phyloP scores from a whole-genome alignment of 768 basidiomycete species.

The Tricholomella constricta region DNA sequence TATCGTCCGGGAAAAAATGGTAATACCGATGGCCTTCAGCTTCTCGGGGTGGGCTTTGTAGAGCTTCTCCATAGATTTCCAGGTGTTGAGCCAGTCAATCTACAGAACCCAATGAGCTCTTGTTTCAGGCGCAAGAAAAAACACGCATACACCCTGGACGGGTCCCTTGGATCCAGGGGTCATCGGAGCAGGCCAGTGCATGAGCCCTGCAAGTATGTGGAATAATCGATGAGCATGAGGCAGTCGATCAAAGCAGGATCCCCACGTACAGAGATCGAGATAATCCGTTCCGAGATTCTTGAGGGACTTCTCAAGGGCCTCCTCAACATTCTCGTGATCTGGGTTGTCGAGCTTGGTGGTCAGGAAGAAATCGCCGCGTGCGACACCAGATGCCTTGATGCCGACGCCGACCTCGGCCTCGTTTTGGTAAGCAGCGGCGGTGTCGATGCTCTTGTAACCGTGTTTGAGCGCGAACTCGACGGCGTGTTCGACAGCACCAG shows the following conservation, averaged over 20 bases:
- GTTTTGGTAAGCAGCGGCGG: conserved; percentile 70
- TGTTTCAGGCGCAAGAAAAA: neutral
- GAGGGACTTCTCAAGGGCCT: conserved; percentile 71
- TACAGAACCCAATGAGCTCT: conserved; percentile 9
- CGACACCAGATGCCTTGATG: conserved; percentile 72
- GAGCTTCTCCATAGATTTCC: conserved; percentile 75
- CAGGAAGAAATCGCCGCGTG: conserved; percentile 75
- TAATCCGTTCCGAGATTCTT: conserved; percentile 70
- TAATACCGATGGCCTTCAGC: conserved; percentile 71
- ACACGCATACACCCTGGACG: conserved; percentile 43
- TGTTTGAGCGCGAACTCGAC: conserved; percentile 72
- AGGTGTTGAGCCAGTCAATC: conserved; percentile 73
- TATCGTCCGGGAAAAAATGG: neutral
- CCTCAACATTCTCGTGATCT: conserved; percentile 58
- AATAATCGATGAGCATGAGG: neutral
- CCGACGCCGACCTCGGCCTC: conserved; percentile 83
- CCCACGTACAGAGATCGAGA: conserved; percentile 69
- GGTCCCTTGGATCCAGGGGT: conserved; percentile 48
- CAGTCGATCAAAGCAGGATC: neutral
- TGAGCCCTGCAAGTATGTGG: conserved; percentile 48
- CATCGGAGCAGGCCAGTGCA: conserved; percentile 87
- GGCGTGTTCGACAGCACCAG: conserved; percentile 72
- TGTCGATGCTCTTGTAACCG: conserved; percentile 78
- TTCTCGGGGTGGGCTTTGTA: conserved; percentile 68
- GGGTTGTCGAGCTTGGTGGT: conserved; percentile 73